Evolutionary conservation across 306 rosid species (phyloP), one percentile per base, ranked within the genome.

Genomic region (Quercus engelmannii): DNA sequence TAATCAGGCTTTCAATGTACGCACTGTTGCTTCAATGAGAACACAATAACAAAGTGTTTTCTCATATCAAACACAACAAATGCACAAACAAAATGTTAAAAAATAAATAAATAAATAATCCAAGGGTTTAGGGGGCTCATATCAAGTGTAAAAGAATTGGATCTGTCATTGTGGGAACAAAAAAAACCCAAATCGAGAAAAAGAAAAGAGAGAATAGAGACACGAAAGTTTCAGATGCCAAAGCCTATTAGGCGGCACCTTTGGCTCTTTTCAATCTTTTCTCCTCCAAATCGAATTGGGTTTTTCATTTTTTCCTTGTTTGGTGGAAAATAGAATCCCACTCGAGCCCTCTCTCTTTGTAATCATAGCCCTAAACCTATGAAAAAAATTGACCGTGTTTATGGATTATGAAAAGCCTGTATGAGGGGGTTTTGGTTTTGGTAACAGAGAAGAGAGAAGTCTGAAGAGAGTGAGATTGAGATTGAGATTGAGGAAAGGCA

Each of bases 341-440:
- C 94, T 90, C 90, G 35, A 92, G 94, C 85, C 89, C 94, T 92
- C 97, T 92, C 97, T 92, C 94, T 81, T 90, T 89, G 0, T 83
- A 90, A 92, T 92, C 97, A 86, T 73, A 20, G 91, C 93, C 94
- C 85, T 68, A 28, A 33, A 35, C 43, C 18, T 0, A 5, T 6
- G 5, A 12, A 12, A 49, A 11, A 0, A 3, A 49, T 0, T 3
- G 5, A 12, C 4, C 0, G 17, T 49, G 17, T 12, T 49, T 49
- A 49, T 49, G 17, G 17, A 49, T 12, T 49, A 12, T 12, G 4
- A 13, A 49, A 13, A 49, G 5, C 54, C 12, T 12, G 54, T 49
- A 49, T 1, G 5, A 49, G 17, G 54, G 15, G 54, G 15, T 41
- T 8, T 41, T 41, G 46, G 41, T 35, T 41, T 8, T 41, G 46